These are phyloP conservation scores for Diplocarpon mali DNA, from an alignment of 2,329 filamentous ascomycete genomes.

Conservation along the genomic window DNA sequence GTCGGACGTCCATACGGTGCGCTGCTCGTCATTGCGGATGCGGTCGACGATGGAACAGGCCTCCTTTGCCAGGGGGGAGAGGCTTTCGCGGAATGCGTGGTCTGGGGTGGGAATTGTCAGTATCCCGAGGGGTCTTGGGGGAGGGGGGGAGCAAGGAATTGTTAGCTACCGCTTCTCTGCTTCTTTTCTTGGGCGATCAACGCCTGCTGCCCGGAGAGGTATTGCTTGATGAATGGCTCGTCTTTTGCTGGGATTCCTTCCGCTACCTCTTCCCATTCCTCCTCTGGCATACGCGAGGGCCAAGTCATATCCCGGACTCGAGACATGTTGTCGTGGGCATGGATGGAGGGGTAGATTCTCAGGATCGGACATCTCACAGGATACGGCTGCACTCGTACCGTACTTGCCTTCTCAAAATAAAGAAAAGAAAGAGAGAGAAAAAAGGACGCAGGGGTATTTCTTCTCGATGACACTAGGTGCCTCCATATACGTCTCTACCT, in stretches of 20 bases:
- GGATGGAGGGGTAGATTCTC: background rate
- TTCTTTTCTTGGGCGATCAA: conserved; percentile 74
- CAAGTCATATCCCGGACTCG: conserved; percentile 21
- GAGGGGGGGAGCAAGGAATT: conserved; percentile 15
- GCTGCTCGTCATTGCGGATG: conserved; percentile 68
- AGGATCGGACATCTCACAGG: background rate
- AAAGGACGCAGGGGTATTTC: too few relatives aligned
- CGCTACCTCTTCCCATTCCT: conserved; percentile 48
- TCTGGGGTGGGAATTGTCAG: conserved; percentile 34
- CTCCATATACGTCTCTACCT: too few relatives aligned
- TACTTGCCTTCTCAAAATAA: too few relatives aligned
- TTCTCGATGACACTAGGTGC: too few relatives aligned
- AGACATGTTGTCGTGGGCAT: conserved; percentile 13
- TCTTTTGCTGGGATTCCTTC: conserved; percentile 44
- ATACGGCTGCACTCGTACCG: too few relatives aligned
- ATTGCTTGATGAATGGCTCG: conserved; percentile 75
- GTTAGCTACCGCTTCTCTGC: conserved; percentile 57
- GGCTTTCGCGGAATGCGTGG: conserved; percentile 56
- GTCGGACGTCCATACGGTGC: conserved; percentile 63
- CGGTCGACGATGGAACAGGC: conserved; percentile 71
- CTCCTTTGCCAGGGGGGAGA: conserved; percentile 68
- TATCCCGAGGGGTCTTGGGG: conserved; percentile 22
- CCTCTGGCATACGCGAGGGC: conserved; percentile 30
- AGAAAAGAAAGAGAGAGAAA: too few relatives aligned
- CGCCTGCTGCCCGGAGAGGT: conserved; percentile 62